Conservation (phyloP, 495 filamentous ascomycete species). For the Aspergillus nidulans region DNA sequence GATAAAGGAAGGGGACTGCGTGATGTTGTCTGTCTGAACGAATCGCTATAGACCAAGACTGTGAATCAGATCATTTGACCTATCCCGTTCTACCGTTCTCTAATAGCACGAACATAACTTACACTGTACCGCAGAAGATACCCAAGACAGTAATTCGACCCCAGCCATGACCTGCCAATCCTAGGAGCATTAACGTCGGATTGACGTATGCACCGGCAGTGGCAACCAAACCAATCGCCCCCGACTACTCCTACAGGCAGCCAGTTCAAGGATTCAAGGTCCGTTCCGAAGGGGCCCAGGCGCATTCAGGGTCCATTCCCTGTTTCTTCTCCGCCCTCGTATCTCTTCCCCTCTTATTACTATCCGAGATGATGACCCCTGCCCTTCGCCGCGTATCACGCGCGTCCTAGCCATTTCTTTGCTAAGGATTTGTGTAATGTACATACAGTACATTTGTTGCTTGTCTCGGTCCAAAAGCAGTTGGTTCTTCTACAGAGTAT, state of each 20-base stretch:
- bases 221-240: background rate
- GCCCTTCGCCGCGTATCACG: no score
- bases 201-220: background rate
- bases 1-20: background rate
- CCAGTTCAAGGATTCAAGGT: background rate
- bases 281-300: background rate
- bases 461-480: no score
- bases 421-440: no score
- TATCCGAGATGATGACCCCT: background rate
- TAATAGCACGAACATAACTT: background rate
- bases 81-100: no score
- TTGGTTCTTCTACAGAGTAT: no score
- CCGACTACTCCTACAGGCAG: no score
- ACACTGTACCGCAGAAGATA: background rate
- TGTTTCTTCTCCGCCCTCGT: background rate
- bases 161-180: no score
- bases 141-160: background rate
- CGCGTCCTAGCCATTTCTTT: no score
- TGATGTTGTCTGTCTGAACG: background rate
- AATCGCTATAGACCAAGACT: background rate
- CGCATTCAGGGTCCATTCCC: background rate
- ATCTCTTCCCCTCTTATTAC: background rate
- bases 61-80: background rate
- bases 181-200: background rate
- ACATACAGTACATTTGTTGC: no score